Evolutionary conservation across 805 yeast genomes (phyloP), one percentile per base, ranked within the genome.

Genomic region (Hanseniaspora opuntiae): DNA sequence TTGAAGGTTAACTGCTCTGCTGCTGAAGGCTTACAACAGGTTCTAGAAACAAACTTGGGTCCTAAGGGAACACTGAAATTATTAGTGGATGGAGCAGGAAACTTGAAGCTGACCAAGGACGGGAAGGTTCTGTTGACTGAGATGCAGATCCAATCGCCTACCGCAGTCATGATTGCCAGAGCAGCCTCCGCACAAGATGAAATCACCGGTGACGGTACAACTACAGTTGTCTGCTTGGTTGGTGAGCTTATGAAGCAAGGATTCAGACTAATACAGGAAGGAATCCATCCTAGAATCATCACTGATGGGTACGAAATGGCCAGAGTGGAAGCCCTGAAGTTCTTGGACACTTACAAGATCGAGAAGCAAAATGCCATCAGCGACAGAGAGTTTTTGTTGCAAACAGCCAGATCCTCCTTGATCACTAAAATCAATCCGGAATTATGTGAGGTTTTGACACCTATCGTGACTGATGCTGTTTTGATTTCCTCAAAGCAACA

Each of bases 111-210:
- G 62, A 93, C 98, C 52, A 93, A 93, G 65, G 98, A 93, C 67
- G 98, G 98, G 52, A 89, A 90, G 65, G 97, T 93, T 8, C 72
- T 93, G 54, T 73, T 93, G 56, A 78, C 85, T 40, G 98, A 93
- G 65, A 93, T 93, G 98, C 98, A 93, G 71, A 90, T 90, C 68
- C 93, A 85, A 66, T 81, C 84, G 58, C 94, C 94, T 11, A 85
- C 94, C 3, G 94, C 94, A 0, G 85, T 84, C 36, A 79, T 84
- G 85, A 84, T 84, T 70, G 95, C 98, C 3, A 77, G 97, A 59
- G 98, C 97, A 14, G 98, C 98, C 48, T 81, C 96, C 45, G 97
- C 98, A 0, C 98, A 93, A 70, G 98, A 93, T 68, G 98, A 93
- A 68, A 87, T 93, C 65, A 86, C 97, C n/a, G 98, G 98, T 49